Conservation (phyloP, 192 early-diverging fungal species). For the Backusella mclennaniae region DNA sequence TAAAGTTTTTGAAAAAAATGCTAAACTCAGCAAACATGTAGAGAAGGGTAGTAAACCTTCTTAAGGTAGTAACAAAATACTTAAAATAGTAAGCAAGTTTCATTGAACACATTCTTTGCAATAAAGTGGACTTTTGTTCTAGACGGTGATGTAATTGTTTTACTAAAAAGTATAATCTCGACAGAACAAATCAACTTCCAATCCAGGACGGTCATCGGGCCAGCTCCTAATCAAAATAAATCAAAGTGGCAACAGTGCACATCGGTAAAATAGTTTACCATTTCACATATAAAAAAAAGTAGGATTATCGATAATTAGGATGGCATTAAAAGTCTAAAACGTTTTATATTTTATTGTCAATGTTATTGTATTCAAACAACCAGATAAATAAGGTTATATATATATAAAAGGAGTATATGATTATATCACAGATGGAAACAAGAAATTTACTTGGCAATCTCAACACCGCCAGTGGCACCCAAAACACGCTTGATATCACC, state of each 20-base stretch:
- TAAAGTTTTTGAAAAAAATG: neutral
- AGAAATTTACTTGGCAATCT: constrained; percentile 39
- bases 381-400: constrained; percentile 10
- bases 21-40: neutral
- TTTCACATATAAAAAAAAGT: neutral
- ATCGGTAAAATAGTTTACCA: constrained; percentile 1
- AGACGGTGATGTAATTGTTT: neutral
- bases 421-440: constrained; percentile 3
- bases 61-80: neutral
- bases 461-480: constrained; percentile 58
- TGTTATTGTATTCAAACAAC: constrained; percentile 10
- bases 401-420: constrained; percentile 9
- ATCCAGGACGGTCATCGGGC: neutral
- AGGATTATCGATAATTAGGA: neutral
- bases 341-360: neutral
- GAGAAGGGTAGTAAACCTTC: neutral
- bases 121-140: neutral
- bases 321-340: constrained; percentile 1
- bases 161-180: neutral
- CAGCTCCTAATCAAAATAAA: neutral
- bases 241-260: neutral
- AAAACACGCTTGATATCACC: constrained; percentile 60
- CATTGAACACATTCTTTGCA: neutral
- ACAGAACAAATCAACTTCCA: neutral
- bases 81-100: neutral